Base-by-base conservation (phyloP, 305 asterid species). In the Euphrasia arctica region DNA sequence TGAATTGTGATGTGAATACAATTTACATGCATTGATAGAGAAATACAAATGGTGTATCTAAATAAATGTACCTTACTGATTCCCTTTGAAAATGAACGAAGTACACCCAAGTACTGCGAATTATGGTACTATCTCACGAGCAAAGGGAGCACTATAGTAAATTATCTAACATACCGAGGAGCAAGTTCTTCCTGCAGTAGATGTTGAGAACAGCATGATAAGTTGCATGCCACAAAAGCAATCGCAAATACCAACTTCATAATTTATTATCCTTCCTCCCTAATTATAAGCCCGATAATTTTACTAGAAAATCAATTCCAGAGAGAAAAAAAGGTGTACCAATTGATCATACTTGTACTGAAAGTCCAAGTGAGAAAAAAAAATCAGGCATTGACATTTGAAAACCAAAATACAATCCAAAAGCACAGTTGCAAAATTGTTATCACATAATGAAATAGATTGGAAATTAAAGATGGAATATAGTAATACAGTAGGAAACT, bases 181-280 rank as follows among this genome's bases (percentile, higher is more conserved):
- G 51, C 60, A 59, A 62, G 68, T 58, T 15, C 45, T 49, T 51
- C 74, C 74, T 73, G 72, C 68, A 59, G 67, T 58, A 13, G 29
- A 66, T 6, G 25, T 54, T 32, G 58, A 66, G 25, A 27, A 52
- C 15, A 52, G 10, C 66, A 62, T 39, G 66, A 70, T 31, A 47
- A 10, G 36, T 55, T 34, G 12, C 36, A 51, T 11, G 66, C 22
- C 22, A 47, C 14, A 29, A 51, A 32, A 65, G 31, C 50, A 27
- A 12, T 36, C 4, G 1, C 39, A 56, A 54, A 29, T 39, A 22
- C 54, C 45, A 54, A 2, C 25, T 31, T 32, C 11, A n/a, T 18
- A 22, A 50, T 49, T 59, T 41, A 9, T 28, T 14, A 48, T 28
- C 31, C 5, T 27, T 27, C 6, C 28, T 5, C 66, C 2, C 28